Evolutionary conservation across 2,329 filamentous ascomycete species (phyloP).

Genomic region (Neofusicoccum parvum): DNA sequence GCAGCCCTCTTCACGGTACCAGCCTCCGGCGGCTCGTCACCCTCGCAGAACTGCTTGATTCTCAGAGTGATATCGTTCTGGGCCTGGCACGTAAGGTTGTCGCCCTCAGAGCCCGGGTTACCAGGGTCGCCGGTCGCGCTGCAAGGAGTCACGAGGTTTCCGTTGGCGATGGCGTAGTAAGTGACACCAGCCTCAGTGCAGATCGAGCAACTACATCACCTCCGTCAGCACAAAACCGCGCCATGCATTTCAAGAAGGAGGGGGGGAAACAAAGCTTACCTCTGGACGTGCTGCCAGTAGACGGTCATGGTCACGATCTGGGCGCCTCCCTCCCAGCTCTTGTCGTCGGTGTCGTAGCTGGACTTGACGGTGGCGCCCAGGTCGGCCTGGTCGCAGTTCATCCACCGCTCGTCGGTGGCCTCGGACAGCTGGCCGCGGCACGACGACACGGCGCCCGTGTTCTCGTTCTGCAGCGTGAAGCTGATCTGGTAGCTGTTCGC

Average conservation of each 20-base stretch:
- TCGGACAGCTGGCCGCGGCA: background rate
- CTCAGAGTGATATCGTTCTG: background rate
- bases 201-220: background rate
- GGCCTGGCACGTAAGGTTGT: background rate
- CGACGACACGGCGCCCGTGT: background rate
- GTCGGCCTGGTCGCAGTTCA: background rate
- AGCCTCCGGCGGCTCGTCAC: background rate
- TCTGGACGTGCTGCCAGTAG: background rate
- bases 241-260: no score
- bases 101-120: background rate
- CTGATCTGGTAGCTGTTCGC: background rate
- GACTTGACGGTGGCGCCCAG: background rate
- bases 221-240: background rate
- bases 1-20: background rate
- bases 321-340: background rate
- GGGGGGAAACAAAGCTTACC: background rate
- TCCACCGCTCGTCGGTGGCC: background rate
- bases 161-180: background rate
- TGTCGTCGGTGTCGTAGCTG: background rate
- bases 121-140: background rate
- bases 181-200: background rate
- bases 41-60: background rate
- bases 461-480: background rate
- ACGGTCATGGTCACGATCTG: slow-evolving; percentile 1
- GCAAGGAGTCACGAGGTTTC: background rate